These are phyloP conservation scores for Gaertneriomyces sp. DNA, from an alignment of 192 early-diverging fungal species.

Conservation along the genomic window DNA sequence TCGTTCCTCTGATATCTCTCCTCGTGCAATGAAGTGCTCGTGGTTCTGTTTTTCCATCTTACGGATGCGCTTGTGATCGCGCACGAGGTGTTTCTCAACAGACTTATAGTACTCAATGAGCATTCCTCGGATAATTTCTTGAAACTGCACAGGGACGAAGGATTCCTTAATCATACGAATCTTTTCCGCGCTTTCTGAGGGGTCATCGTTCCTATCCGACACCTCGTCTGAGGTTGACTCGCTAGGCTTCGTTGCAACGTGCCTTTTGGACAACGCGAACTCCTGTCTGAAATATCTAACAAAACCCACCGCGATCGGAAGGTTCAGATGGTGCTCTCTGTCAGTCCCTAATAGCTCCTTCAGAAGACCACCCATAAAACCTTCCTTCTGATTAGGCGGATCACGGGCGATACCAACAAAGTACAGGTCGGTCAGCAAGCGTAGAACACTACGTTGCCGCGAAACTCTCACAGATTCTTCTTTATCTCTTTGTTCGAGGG, in stretches of 20 bases:
- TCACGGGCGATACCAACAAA: conserved; percentile 62
- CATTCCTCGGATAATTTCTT: conserved; percentile 29
- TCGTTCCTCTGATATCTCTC: conserved; percentile 74
- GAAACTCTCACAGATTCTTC: conserved; percentile 72
- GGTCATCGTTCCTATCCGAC: too few species aligned
- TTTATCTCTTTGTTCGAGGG: conserved; percentile 78
- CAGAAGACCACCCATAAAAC: conserved; percentile 43
- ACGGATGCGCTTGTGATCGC: conserved; percentile 69
- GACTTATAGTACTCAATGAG: conserved; percentile 60
- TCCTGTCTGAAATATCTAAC: conserved; percentile 34
- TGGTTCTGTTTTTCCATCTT: conserved; percentile 73
- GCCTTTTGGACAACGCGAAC: too few species aligned
- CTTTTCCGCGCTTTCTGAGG: too few species aligned
- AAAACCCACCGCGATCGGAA: conserved; percentile 43
- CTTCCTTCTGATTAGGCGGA: conserved; percentile 60
- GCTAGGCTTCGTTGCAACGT: too few species aligned
- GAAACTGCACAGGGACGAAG: conserved; percentile 25
- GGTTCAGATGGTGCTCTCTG: conserved; percentile 39
- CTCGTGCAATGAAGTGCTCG: conserved; percentile 74
- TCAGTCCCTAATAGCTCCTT: conserved; percentile 45
- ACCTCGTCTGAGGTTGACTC: too few species aligned
- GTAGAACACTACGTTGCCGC: conserved; percentile 62
- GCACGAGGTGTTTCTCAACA: conserved; percentile 56
- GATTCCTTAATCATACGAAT: neutral
- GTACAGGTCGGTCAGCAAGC: conserved; percentile 79